phyloP scores from a whole-genome alignment of 2,329 filamentous ascomycete species.

The Colletotrichum eleusines region DNA sequence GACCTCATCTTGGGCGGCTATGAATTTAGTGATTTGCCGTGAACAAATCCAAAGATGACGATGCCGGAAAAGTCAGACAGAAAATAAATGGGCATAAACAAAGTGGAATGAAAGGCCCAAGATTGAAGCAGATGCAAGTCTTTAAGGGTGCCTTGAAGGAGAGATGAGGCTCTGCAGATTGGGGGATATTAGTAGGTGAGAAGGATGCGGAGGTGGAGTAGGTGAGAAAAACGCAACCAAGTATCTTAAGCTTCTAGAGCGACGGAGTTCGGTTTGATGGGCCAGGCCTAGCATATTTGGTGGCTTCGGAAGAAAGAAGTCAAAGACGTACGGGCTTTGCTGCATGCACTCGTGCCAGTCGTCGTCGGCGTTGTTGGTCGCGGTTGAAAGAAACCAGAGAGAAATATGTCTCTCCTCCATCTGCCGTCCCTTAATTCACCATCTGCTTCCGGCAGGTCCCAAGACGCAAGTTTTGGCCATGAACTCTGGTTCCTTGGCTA shows the following conservation, averaged over 20 bases:
- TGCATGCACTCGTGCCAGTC: slow-evolving; percentile 26
- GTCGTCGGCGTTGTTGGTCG: slow-evolving; percentile 26
- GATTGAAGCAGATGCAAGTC: slow-evolving; percentile 22
- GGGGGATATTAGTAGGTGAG: slow-evolving; percentile 18
- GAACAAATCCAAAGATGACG: slow-evolving; percentile 8
- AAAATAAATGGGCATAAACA: slow-evolving; percentile 3
- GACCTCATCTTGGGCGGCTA: slow-evolving; percentile 28
- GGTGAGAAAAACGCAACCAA: slow-evolving; percentile 23
- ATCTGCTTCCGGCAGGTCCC: slow-evolving; percentile 27
- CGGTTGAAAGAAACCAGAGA: slow-evolving; percentile 35
- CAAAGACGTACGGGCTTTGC: slow-evolving; percentile 17
- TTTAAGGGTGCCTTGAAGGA: slow-evolving; percentile 11
- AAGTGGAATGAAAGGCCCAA: slow-evolving; percentile 13
- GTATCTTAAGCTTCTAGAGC: slow-evolving; percentile 29
- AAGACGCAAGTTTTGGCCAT: not conserved
- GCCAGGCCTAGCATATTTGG: slow-evolving; percentile 15
- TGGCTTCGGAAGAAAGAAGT: slow-evolving; percentile 23
- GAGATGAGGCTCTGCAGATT: slow-evolving; percentile 14
- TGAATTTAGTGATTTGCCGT: not conserved
- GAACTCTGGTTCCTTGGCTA: slow-evolving; percentile 21
- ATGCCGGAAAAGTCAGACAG: slow-evolving; percentile 1
- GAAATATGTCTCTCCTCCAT: slow-evolving; percentile 22
- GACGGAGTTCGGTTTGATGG: slow-evolving; percentile 9
- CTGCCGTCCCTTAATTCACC: slow-evolving; percentile 1
- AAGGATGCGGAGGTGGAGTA: slow-evolving; percentile 5